These are phyloP conservation scores for Xerophyta viscosa DNA, from an alignment of 106 monocot genomes.

Conservation along the genomic window DNA sequence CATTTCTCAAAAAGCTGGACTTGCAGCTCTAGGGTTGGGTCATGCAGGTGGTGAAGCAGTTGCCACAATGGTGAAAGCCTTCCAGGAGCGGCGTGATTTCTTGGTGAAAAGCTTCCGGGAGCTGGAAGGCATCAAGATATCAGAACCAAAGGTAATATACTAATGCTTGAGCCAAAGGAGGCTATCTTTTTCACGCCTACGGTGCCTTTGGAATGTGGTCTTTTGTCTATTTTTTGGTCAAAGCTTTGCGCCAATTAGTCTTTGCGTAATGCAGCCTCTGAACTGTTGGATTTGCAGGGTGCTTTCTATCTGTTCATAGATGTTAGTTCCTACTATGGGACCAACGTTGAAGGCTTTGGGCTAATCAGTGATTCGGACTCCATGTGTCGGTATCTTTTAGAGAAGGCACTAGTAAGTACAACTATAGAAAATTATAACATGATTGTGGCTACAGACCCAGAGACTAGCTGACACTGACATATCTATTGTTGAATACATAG, in stretches of 20 bases:
- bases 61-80: constrained; percentile 75
- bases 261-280: background rate
- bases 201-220: too few relatives aligned
- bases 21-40: constrained; percentile 68
- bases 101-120: constrained; percentile 55
- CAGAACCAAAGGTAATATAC: constrained; percentile 39
- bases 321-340: constrained; percentile 70
- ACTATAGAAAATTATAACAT: background rate
- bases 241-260: background rate
- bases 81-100: constrained; percentile 66
- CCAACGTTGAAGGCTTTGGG: constrained; percentile 75
- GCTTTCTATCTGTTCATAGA: constrained; percentile 84
- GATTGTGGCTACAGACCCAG: background rate
- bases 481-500: constrained; percentile 15
- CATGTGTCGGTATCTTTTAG: constrained; percentile 59
- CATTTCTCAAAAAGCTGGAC: constrained; percentile 84
- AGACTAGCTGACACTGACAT: background rate
- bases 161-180: too few relatives aligned
- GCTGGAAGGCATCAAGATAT: constrained; percentile 1
- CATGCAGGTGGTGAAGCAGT: constrained; percentile 74
- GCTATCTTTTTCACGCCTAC: too few relatives aligned
- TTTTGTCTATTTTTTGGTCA: too few relatives aligned
- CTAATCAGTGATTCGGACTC: constrained; percentile 51
- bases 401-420: constrained; percentile 56
- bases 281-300: constrained; percentile 36